Evolutionary conservation across 1,284 basidiomycete genomes (phyloP), one percentile per base, ranked within the genome.

Genomic region (Apiotrichum akiyoshidainum): DNA sequence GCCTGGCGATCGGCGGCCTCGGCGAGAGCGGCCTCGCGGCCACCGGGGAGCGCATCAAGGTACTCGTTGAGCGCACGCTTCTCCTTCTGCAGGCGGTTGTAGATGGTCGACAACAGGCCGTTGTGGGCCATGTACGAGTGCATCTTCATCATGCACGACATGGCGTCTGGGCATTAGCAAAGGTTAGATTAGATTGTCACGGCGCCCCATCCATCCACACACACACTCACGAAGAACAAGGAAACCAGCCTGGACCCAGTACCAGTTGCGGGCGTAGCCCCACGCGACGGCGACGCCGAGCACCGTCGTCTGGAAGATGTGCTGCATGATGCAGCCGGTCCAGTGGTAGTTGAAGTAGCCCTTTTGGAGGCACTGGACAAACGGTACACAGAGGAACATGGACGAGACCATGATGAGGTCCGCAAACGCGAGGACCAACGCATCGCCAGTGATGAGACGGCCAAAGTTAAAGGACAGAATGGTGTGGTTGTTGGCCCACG

Each of bases 211-310:
- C 2, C 10, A 26, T 7, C 5, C 19, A 21, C 1, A 10, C 44
- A 26, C 2, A 5, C 2, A 71, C 75, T 73, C 63, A 77, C 75
- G 95, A n/a, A 98, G 79, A 0, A 92, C 94, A 54, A 98, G 82
- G 78, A 93, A 98, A 10, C 94, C 94, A 0, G 92, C 92, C 76
- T 99, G 95, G 1, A 98, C 94, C 94, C 95, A 97, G 41, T 92
- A 92, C 94, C 93, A 98, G 66, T 92, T 84, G 54, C 90, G 87
- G 42, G 76, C 71, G 44, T 69, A 74, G 2, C 77, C 77, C 74
- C 75, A 76, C 64, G 71, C 75, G 26, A 96, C 82, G 2, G 88
- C 87, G 16, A 81, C 77, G 35, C 81, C 83, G 13, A 96, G 81
- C 31, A 91, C 84, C 0, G 79, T 68, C 0, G 87, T 84, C 76